Evolutionary conservation across 1,284 basidiomycete genomes (phyloP).

Genomic region (Puccinia triticina): DNA sequence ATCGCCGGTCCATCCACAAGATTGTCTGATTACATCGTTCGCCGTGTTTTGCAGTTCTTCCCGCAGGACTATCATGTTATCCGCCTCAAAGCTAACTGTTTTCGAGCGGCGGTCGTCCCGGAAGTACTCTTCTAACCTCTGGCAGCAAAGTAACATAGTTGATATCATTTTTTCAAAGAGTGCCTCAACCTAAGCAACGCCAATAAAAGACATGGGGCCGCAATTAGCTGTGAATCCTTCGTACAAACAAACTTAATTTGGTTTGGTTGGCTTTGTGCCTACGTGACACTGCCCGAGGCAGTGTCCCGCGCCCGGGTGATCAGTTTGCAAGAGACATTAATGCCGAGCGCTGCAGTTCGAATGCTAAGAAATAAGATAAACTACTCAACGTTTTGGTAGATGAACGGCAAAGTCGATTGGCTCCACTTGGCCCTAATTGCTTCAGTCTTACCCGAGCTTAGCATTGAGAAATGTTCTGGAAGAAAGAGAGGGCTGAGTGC

Average conservation of each 20-base stretch:
- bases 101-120: neutral
- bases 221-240: neutral
- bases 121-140: neutral
- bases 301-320: too few relatives aligned
- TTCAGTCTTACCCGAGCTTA: neutral
- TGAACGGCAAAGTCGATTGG: neutral
- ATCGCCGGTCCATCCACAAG: conserved; percentile 1
- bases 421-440: neutral
- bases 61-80: neutral
- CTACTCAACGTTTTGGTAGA: conserved; percentile 34
- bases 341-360: neutral
- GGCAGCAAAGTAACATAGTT: conserved; percentile 11
- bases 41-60: neutral
- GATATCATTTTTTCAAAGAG: conserved; percentile 5
- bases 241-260: neutral
- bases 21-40: neutral
- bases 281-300: neutral
- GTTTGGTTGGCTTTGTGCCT: neutral
- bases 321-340: too few relatives aligned
- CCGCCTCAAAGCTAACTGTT: neutral
- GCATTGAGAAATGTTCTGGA: neutral
- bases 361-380: neutral
- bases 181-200: neutral
- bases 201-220: neutral
- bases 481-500: conserved; percentile 16